These are phyloP conservation scores for Polytrichum formosum DNA, from an alignment of 225 moss, liverwort and hornwort species.

Conservation along the genomic window DNA sequence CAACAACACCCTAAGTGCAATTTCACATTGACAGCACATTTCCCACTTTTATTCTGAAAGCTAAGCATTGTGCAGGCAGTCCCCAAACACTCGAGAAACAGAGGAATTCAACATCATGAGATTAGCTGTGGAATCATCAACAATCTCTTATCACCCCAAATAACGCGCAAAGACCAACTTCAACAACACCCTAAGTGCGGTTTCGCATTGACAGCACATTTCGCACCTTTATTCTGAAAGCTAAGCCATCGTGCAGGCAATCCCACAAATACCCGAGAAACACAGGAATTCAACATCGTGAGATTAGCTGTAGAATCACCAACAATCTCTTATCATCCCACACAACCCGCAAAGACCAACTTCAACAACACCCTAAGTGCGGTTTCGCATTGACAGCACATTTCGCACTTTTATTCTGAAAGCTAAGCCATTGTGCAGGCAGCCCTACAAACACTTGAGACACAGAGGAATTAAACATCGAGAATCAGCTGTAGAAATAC, in stretches of 20 bases:
- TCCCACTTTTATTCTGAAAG: background rate
- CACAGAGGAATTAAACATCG: background rate
- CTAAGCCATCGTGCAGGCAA: conserved; percentile 39
- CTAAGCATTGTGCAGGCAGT: background rate
- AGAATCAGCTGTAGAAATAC: background rate
- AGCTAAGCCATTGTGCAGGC: conserved; percentile 46
- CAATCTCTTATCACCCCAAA: background rate
- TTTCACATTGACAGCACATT: background rate
- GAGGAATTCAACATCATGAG: background rate
- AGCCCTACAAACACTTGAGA: too few relatives aligned
- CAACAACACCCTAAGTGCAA: background rate
- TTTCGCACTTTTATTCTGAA: conserved; percentile 58
- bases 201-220: conserved; percentile 12
- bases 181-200: background rate
- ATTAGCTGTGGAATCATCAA: background rate
- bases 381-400: conserved; percentile 2
- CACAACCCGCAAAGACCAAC: background rate
- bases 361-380: background rate
- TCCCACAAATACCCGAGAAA: too few relatives aligned
- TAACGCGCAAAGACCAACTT: background rate
- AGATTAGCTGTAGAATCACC: background rate
- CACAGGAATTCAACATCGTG: background rate
- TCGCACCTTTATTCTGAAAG: conserved; percentile 59
- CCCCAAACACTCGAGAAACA: too few relatives aligned
- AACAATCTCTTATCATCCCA: background rate